A percentile compares a stretch with the other conserved stretches of the same genome.
Evolutionary conservation across 768 basidiomycete genomes (phyloP).

Genomic region (Lactarius evosmus): DNA sequence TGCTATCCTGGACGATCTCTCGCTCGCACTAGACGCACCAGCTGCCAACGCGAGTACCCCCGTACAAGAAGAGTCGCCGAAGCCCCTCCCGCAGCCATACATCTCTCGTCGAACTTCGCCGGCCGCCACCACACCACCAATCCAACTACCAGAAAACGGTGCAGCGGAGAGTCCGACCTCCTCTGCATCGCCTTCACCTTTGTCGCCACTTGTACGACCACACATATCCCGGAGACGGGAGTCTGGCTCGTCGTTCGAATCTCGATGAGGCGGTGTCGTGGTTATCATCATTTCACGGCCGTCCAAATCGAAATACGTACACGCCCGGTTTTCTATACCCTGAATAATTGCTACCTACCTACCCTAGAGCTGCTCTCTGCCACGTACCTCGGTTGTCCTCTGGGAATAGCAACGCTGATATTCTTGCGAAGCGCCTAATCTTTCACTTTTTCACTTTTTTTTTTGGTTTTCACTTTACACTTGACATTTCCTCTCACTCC

Average conservation of each 20-base stretch:
- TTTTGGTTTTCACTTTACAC: neutral
- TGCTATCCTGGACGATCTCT: constrained; percentile 56
- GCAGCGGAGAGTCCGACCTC: constrained; percentile 6
- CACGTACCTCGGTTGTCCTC: neutral
- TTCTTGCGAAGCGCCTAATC: constrained; percentile 7
- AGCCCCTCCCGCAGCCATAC: constrained; percentile 56
- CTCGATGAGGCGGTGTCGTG: constrained; percentile 6
- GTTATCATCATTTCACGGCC: neutral
- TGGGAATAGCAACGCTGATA: constrained; percentile 3
- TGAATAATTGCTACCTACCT: constrained; percentile 6
- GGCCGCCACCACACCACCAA: constrained; percentile 29
- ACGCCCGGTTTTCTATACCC: constrained; percentile 9
- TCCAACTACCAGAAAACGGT: neutral
- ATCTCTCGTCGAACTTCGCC: constrained; percentile 55
- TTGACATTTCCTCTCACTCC: neutral
- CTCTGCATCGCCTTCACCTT: neutral
- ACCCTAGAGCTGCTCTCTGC: constrained; percentile 3
- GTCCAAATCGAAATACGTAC: neutral
- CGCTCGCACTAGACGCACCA: constrained; percentile 27
- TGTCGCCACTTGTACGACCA: constrained; percentile 15
- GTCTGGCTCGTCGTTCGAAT: constrained; percentile 14
- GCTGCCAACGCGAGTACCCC: constrained; percentile 17
- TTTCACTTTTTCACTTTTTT: neutral
- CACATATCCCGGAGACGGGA: constrained; percentile 13
- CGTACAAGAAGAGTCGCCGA: constrained; percentile 34